Evolutionary conservation across 2,329 filamentous ascomycete genomes (phyloP).

Genomic region (Trichoderma sp.): DNA sequence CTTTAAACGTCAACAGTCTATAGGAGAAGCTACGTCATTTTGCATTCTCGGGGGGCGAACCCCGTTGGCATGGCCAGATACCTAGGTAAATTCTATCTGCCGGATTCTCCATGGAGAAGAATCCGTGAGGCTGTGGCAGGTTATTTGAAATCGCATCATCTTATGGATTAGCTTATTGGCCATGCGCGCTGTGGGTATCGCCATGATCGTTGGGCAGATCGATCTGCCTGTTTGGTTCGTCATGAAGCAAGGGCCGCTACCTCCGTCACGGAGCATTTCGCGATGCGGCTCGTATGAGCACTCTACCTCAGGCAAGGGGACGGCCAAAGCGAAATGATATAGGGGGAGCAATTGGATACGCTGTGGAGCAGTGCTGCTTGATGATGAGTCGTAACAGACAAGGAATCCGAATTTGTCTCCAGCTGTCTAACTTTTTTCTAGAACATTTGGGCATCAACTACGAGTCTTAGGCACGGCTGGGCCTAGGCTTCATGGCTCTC

Average conservation of each 20-base stretch:
- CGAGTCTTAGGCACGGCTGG: not conserved
- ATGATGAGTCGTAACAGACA: not conserved
- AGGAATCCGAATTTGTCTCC: not conserved
- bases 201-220: slow-evolving; percentile 2
- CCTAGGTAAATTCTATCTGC: not conserved
- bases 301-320: not conserved
- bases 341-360: not conserved
- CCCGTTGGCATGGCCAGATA: not conserved
- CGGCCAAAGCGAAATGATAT: not conserved
- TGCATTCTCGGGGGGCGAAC: not conserved
- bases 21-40: slow-evolving; percentile 12
- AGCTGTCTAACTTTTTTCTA: too few species aligned
- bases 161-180: not conserved
- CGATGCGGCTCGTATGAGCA: not conserved
- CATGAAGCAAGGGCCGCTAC: not conserved
- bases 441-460: slow-evolving; percentile 5
- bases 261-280: slow-evolving; percentile 4
- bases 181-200: not conserved
- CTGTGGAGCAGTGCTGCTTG: slow-evolving; percentile 11
- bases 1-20: not conserved
- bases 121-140: slow-evolving; percentile 1
- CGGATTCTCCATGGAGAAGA: slow-evolving; percentile 20
- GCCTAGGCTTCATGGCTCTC: slow-evolving; percentile 7
- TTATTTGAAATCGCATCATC: slow-evolving; percentile 15
- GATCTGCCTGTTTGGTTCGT: not conserved